phyloP scores from a whole-genome alignment of 2,329 filamentous ascomycete species.

The Chaetomiaceae sp. region DNA sequence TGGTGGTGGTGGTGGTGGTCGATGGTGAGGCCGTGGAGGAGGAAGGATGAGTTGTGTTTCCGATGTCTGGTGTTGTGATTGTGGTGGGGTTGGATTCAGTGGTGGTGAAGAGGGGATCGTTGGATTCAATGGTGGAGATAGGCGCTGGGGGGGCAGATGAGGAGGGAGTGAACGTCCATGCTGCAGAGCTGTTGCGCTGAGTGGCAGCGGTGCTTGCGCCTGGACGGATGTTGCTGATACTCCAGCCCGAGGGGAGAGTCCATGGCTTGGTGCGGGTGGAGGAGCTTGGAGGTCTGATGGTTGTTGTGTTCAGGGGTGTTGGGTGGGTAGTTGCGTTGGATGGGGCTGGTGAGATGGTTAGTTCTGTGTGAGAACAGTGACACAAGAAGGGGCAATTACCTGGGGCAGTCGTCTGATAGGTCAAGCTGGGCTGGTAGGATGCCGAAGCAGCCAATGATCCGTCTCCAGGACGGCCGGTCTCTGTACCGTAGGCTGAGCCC shows the following conservation, averaged over 20 bases:
- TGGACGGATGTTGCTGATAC: constrained; percentile 3
- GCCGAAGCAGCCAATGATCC: not conserved
- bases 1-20: no score
- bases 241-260: constrained; percentile 5
- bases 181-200: not conserved
- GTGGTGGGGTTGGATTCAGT: not conserved
- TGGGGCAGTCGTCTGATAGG: constrained; percentile 10
- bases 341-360: not conserved
- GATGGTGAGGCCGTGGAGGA: not conserved
- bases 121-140: constrained; percentile 7
- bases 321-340: not conserved
- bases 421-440: constrained; percentile 12
- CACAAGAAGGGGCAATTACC: not conserved
- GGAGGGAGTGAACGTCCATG: not conserved
- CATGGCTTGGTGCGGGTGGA: not conserved
- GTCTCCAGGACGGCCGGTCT: not conserved
- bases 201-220: not conserved
- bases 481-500: not conserved
- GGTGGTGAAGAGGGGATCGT: constrained; percentile 8
- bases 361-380: not conserved
- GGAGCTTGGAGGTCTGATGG: not conserved
- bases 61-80: not conserved
- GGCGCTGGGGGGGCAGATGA: not conserved
- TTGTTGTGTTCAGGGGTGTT: not conserved
- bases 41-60: not conserved